Evolutionary conservation across 257 asterid species (phyloP).

Genomic region (Voacanga thouarsii): DNA sequence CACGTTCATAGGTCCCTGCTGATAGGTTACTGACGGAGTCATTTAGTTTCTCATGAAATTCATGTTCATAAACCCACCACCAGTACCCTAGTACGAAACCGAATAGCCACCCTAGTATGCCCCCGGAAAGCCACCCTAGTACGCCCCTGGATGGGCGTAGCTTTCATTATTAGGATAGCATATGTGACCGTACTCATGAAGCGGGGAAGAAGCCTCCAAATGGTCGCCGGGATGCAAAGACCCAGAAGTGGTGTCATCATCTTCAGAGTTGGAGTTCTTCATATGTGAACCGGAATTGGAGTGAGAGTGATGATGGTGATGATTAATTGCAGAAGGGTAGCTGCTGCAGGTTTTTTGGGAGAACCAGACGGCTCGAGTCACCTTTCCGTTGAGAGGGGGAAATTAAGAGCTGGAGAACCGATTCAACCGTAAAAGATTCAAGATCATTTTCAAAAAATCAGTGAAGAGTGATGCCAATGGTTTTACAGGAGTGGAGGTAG

Average conservation of each 20-base stretch:
- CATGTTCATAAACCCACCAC: conserved; percentile 48
- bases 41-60: conserved; percentile 71
- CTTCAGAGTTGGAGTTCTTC: conserved; percentile 55
- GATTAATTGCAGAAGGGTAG: conserved; percentile 25
- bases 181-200: conserved; percentile 14
- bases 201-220: conserved; percentile 19
- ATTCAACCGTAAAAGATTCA: conserved; percentile 20
- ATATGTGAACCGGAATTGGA: conserved; percentile 88
- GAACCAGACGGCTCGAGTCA: conserved; percentile 38
- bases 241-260: conserved; percentile 42
- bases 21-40: conserved; percentile 64
- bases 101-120: conserved; percentile 13
- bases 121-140: too few species aligned
- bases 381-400: conserved; percentile 54
- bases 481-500: conserved; percentile 64
- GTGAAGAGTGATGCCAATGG: conserved; percentile 61
- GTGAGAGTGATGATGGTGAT: conserved; percentile 36
- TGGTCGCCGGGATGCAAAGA: conserved; percentile 45
- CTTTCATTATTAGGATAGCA: conserved; percentile 10
- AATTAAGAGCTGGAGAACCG: conserved; percentile 60
- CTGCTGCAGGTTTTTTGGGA: conserved; percentile 13
- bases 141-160: too few species aligned
- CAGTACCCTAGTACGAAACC: conserved; percentile 22
- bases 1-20: conserved; percentile 69
- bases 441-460: conserved; percentile 64